Evolutionary conservation across 106 monocot genomes (phyloP).

Genomic region (Apostasia shenzhenica): DNA sequence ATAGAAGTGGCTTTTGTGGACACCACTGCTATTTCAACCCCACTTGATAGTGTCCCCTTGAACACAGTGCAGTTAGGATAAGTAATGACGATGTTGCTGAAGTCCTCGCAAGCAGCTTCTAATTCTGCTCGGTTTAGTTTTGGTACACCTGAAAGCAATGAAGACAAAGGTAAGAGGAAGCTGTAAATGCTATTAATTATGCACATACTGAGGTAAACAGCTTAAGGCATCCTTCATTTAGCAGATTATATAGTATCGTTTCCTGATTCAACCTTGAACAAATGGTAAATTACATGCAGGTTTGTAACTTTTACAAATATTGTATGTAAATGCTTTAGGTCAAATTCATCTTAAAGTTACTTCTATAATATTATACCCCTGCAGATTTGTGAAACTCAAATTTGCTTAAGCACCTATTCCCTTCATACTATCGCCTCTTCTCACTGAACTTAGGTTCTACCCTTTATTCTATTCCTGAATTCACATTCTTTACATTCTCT

Average conservation of each 20-base stretch:
- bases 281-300: neutral
- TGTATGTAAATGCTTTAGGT: neutral
- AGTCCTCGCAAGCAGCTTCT: conserved; percentile 91
- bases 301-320: neutral
- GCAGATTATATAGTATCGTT: neutral
- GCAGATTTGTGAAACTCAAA: no score
- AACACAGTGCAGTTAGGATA: conserved; percentile 58
- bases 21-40: conserved; percentile 83
- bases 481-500: no score
- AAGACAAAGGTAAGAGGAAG: neutral
- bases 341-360: neutral
- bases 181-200: neutral
- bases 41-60: conserved; percentile 91
- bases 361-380: no score
- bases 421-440: no score
- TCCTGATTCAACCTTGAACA: neutral
- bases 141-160: conserved; percentile 59
- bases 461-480: no score
- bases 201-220: neutral
- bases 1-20: conserved; percentile 53
- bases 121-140: conserved; percentile 80
- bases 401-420: no score
- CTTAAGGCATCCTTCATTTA: neutral
- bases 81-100: conserved; percentile 73
- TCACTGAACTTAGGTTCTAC: no score